Conservation (phyloP, 108 stramenopile genomes). For the Skeletonema marinoi region DNA sequence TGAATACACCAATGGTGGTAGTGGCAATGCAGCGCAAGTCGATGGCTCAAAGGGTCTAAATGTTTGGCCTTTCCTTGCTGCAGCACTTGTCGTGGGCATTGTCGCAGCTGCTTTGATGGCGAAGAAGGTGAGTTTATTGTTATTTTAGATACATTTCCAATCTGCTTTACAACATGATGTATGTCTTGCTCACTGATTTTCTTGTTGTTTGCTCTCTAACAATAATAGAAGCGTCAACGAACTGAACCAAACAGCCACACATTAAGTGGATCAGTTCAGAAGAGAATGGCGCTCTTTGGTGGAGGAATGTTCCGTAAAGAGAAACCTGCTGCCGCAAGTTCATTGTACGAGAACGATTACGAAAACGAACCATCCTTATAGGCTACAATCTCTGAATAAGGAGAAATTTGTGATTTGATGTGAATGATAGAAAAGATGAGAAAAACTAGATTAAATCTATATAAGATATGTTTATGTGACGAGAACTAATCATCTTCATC, state of each 20-base stretch:
- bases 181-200: too few relatives aligned
- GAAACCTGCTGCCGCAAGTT: neutral
- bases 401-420: too few relatives aligned
- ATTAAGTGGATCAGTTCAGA: neutral
- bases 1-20: neutral
- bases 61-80: conserved; percentile 18
- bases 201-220: too few relatives aligned
- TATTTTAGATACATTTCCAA: too few relatives aligned
- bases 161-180: too few relatives aligned
- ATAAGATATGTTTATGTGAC: too few relatives aligned
- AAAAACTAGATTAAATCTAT: too few relatives aligned
- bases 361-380: neutral
- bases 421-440: too few relatives aligned
- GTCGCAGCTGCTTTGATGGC: conserved; percentile 10
- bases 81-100: conserved; percentile 8
- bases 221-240: neutral
- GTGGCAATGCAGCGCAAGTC: neutral
- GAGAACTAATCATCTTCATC: too few relatives aligned
- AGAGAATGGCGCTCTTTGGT: neutral
- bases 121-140: neutral
- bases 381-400: too few relatives aligned
- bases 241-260: neutral
- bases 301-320: neutral
- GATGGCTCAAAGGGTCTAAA: neutral
- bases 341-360: neutral